Percentiles rank a stretch among this genome's conserved stretches.
Conservation (phyloP, 2,329 filamentous ascomycete genomes). For the Penicillium italicum region DNA sequence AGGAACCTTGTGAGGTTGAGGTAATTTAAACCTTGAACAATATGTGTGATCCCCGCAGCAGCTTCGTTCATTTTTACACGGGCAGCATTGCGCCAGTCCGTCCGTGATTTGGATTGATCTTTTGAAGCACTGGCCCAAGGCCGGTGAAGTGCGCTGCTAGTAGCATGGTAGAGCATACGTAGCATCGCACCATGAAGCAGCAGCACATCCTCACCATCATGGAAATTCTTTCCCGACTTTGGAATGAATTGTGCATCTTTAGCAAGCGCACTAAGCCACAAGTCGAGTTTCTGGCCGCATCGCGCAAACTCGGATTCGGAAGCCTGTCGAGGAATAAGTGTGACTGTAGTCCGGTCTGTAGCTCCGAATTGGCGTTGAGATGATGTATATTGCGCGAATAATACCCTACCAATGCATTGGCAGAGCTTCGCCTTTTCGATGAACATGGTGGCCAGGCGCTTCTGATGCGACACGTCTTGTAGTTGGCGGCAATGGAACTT, state of each 20-base stretch:
- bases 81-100: conserved; percentile 65
- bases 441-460: conserved; percentile 75
- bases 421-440: conserved; percentile 84
- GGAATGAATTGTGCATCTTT: conserved; percentile 65
- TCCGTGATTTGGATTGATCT: conserved; percentile 44
- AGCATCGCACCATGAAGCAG: conserved; percentile 73
- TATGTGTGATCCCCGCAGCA: conserved; percentile 73
- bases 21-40: conserved; percentile 68
- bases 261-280: conserved; percentile 69
- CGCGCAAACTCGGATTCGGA: conserved; percentile 70
- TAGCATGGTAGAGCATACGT: conserved; percentile 88
- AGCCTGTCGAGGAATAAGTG: conserved; percentile 78
- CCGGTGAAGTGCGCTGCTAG: conserved; percentile 80
- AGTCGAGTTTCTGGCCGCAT: conserved; percentile 71
- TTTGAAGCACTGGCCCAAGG: conserved; percentile 67
- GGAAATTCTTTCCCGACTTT: conserved; percentile 58
- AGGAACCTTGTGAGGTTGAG: conserved; percentile 69
- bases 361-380: conserved; percentile 68
- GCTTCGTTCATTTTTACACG: conserved; percentile 77
- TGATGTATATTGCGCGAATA: conserved; percentile 83
- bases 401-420: conserved; percentile 77
- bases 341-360: conserved; percentile 69
- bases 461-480: conserved; percentile 67
- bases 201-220: conserved; percentile 46
- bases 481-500: conserved; percentile 65